Percentiles rank a stretch among this genome's conserved stretches.
Conservation (phyloP, 164 flowering plant species). For the Magnolia kwangsiensis region DNA sequence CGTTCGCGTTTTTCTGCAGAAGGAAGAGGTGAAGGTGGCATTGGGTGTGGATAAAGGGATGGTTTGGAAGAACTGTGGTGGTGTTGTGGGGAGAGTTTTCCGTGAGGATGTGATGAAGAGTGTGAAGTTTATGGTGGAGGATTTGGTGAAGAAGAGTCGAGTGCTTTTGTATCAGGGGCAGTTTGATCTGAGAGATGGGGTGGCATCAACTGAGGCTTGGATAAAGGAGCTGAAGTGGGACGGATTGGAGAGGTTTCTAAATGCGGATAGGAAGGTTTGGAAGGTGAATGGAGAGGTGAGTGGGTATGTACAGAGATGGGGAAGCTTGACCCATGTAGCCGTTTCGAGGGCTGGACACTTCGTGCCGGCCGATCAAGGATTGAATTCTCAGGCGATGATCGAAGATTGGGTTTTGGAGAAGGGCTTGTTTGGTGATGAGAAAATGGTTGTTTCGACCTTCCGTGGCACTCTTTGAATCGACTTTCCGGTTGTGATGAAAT, state of each 20-base stretch:
- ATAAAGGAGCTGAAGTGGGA: conserved; percentile 65
- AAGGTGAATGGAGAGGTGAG: conserved; percentile 49
- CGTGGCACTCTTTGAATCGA: not conserved
- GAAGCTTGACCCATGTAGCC: conserved; percentile 54
- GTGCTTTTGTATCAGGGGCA: conserved; percentile 46
- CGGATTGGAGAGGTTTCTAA: conserved; percentile 36
- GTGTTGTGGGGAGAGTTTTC: conserved; percentile 38
- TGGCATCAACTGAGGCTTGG: conserved; percentile 70
- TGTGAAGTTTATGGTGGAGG: conserved; percentile 55
- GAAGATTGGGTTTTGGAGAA: conserved; percentile 73
- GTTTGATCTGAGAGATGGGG: conserved; percentile 64
- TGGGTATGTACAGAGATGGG: conserved; percentile 83
- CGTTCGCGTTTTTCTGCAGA: conserved; percentile 32
- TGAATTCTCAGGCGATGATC: conserved; percentile 71
- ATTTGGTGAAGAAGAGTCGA: conserved; percentile 32
- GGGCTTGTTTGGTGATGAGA: conserved; percentile 39
- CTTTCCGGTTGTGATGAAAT: not conserved
- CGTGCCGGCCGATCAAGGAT: conserved; percentile 67
- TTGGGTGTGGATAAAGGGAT: conserved; percentile 40
- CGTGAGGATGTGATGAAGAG: conserved; percentile 85
- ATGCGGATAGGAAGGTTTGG: conserved; percentile 69
- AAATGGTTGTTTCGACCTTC: not conserved
- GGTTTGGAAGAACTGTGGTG: conserved; percentile 54
- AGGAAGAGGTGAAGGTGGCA: conserved; percentile 39
- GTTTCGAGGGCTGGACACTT: conserved; percentile 74